Conservation (phyloP, 306 rosid genomes). For the Vigna unguiculata region DNA sequence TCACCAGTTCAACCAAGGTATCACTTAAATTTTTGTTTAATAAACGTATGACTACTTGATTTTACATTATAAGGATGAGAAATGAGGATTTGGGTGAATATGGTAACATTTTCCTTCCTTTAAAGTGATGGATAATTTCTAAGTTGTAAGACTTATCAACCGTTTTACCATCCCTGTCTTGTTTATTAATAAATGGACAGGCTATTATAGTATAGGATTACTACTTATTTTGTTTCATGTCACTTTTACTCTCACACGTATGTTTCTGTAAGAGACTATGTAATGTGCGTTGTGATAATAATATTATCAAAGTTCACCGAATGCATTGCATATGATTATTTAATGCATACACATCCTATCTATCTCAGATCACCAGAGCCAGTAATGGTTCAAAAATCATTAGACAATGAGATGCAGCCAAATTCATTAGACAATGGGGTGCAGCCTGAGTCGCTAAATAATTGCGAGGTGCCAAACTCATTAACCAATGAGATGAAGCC, state of each 20-base stretch:
- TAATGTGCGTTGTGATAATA: neutral
- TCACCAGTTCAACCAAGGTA: constrained; percentile 42
- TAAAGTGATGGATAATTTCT: constrained; percentile 1
- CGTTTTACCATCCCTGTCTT: neutral
- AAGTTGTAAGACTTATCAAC: neutral
- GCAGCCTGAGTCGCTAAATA: neutral
- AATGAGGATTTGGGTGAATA: constrained; percentile 1
- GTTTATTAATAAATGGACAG: neutral
- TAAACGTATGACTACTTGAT: neutral
- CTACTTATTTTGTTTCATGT: neutral
- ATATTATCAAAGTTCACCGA: constrained; percentile 27
- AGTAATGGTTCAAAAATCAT: constrained; percentile 38
- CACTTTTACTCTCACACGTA: neutral
- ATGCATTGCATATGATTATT: neutral
- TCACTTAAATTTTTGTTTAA: neutral
- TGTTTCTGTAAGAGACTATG: neutral
- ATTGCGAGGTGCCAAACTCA: constrained; percentile 49
- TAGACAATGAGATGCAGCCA: constrained; percentile 52
- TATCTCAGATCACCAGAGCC: constrained; percentile 63
- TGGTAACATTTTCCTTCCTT: neutral
- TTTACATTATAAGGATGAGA: neutral
- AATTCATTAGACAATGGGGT: neutral
- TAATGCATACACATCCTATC: constrained; percentile 11
- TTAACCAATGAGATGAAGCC: constrained; percentile 51
- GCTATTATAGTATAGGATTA: neutral